These are phyloP conservation scores for Olyra latifolia DNA, from an alignment of 176 grass and related monocot species.

Conservation along the genomic window DNA sequence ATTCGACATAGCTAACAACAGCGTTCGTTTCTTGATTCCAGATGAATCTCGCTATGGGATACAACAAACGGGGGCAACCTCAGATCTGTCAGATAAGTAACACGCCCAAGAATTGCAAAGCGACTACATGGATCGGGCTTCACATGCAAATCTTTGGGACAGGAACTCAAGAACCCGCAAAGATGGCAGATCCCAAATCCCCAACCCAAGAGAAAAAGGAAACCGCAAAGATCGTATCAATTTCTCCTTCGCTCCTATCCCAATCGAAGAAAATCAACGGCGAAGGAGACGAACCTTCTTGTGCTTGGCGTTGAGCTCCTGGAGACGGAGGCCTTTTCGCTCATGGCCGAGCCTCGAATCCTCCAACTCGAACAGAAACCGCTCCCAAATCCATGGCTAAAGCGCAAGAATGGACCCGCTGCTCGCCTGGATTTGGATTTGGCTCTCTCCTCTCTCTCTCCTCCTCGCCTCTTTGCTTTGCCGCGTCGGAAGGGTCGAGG, in stretches of 20 bases:
- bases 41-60: not conserved
- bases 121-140: not conserved
- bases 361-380: not conserved
- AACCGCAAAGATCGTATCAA: not conserved
- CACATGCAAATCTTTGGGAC: not conserved
- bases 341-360: slow-evolving; percentile 60
- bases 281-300: slow-evolving; percentile 59
- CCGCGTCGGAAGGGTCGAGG: slow-evolving; percentile 39
- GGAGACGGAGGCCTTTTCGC: slow-evolving; percentile 90
- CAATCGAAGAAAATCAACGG: not conserved
- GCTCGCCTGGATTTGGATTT: slow-evolving; percentile 3
- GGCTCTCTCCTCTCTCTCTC: slow-evolving; percentile 4
- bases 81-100: slow-evolving; percentile 32
- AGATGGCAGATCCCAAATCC: slow-evolving; percentile 36
- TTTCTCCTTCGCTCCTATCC: not conserved
- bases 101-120: not conserved
- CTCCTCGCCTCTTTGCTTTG: slow-evolving; percentile 37
- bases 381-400: not conserved
- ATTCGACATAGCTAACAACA: not conserved
- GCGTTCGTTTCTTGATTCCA: not conserved
- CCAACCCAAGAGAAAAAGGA: not conserved
- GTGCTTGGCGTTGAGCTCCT: slow-evolving; percentile 96
- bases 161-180: not conserved
- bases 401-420: not conserved
- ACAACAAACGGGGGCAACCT: not conserved